phyloP scores from a whole-genome alignment of 2,329 filamentous ascomycete genomes.

The Colletotrichum gigasporum region DNA sequence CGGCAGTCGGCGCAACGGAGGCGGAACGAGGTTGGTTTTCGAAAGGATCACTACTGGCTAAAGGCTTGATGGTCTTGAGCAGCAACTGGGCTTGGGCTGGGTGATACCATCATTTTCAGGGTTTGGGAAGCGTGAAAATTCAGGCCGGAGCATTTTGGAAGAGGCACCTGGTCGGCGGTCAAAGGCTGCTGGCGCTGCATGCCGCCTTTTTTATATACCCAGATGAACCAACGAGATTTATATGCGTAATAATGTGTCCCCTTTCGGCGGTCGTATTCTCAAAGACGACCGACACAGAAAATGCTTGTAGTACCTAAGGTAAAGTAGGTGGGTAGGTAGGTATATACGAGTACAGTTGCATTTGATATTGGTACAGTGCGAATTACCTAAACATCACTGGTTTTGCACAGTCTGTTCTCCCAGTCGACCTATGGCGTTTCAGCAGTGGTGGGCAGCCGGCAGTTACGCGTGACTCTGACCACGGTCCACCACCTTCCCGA shows the following conservation, averaged over 20 bases:
- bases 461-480: constrained; percentile 11
- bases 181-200: too few species aligned
- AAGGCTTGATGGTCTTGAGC: background rate
- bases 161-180: background rate
- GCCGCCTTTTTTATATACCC: too few species aligned
- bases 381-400: fast-evolving
- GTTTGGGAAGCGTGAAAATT: background rate
- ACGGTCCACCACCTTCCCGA: background rate
- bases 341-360: too few species aligned
- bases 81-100: background rate
- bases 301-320: too few species aligned
- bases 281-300: too few species aligned
- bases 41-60: background rate
- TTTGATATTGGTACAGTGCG: constrained; percentile 5
- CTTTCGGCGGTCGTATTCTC: too few species aligned
- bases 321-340: too few species aligned
- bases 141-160: background rate
- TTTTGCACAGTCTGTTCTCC: background rate
- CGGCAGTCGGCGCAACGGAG: background rate
- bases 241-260: too few species aligned
- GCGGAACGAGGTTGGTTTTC: background rate
- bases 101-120: constrained; percentile 16
- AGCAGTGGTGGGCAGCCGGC: background rate
- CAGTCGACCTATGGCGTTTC: background rate
- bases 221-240: too few species aligned